Evolutionary conservation across 495 filamentous ascomycete species (phyloP).

Genomic region (Penicillium robsamsonii): DNA sequence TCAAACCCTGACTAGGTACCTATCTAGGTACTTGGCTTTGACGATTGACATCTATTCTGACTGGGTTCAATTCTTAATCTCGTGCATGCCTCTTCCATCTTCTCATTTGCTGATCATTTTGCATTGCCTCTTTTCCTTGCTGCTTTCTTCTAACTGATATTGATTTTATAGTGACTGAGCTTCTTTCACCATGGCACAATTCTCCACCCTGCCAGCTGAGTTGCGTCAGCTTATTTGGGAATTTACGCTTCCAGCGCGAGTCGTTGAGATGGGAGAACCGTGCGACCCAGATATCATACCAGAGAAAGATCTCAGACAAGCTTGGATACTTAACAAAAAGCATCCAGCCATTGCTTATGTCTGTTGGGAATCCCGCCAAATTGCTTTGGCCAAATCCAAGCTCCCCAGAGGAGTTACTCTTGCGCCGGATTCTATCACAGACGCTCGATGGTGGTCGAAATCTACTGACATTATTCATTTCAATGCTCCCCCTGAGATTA

Average conservation of each 20-base stretch:
- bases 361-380: constrained; percentile 1
- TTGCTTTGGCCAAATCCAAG: background rate
- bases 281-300: constrained; percentile 5
- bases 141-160: background rate
- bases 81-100: background rate
- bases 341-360: background rate
- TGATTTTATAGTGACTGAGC: background rate
- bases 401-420: background rate
- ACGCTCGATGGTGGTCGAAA: background rate
- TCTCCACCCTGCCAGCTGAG: background rate
- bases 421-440: background rate
- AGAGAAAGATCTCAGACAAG: background rate
- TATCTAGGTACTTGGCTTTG: background rate
- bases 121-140: background rate
- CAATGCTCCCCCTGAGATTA: background rate
- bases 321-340: constrained; percentile 1
- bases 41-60: background rate
- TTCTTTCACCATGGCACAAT: background rate
- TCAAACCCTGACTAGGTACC: background rate
- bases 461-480: background rate
- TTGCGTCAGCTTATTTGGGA: constrained; percentile 1
- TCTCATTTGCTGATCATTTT: background rate
- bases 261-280: background rate
- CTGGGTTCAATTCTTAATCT: background rate
- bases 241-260: background rate